These are phyloP conservation scores for Verticillium nubilum DNA, from an alignment of 2,329 filamentous ascomycete species.

Conservation along the genomic window DNA sequence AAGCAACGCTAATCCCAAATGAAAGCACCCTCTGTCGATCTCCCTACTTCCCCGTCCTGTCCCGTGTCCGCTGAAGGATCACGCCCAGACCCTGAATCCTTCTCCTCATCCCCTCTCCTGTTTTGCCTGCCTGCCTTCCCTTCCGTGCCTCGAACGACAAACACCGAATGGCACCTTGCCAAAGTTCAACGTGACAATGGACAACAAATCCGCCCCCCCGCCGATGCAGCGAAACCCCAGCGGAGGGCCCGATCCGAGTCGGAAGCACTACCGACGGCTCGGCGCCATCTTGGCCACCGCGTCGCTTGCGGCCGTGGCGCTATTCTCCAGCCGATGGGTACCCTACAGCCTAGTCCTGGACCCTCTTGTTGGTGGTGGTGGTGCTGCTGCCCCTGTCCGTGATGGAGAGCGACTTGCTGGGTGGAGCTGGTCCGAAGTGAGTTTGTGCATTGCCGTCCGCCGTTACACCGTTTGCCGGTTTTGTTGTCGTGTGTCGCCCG, in stretches of 20 bases:
- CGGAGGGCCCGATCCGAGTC: background rate
- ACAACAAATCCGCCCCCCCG: background rate
- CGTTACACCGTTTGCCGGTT: background rate
- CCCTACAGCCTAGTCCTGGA: background rate
- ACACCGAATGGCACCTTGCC: background rate
- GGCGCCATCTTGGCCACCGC: background rate
- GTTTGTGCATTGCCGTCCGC: background rate
- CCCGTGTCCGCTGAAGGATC: background rate
- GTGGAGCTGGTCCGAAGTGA: background rate
- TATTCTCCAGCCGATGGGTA: background rate
- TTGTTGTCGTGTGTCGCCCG: background rate
- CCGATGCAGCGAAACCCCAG: background rate
- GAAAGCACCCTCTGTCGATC: background rate
- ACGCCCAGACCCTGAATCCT: background rate
- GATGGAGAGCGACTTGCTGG: background rate
- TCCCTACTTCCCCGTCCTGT: background rate
- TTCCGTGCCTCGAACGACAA: background rate
- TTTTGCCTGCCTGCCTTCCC: background rate
- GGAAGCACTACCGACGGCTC: background rate
- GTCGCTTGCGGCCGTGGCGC: background rate
- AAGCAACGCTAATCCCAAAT: background rate
- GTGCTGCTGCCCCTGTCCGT: background rate
- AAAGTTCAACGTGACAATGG: background rate
- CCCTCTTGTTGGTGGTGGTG: background rate
- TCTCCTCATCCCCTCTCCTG: background rate